Base-by-base conservation (phyloP, 305 asterid genomes). In the Stenogyne calaminthoides region DNA sequence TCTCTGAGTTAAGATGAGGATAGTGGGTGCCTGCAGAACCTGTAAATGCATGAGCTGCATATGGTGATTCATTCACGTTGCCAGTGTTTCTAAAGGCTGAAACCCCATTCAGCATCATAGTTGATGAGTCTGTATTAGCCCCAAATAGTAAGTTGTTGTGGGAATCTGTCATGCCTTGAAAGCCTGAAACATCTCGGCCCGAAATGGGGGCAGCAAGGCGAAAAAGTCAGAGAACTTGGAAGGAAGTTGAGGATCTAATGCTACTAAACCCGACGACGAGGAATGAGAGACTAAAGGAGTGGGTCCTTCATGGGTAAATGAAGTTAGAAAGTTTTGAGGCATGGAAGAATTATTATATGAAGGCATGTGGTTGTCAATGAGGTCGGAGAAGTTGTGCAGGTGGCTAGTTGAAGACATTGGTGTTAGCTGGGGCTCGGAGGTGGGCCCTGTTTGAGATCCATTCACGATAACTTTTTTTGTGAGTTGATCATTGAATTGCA, bases 191-290 rank as follows among this genome's bases (percentile, higher is more conserved):
- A 58, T 90, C 96, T 70, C 92, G 76, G 19, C 88, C 81, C 7
- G 89, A 77, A 88, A 87, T 1, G 89, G 92, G 4, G 88, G 88
- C 75, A 91, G 57, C 67, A 88, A 69, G 55, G 89, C 74, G 55
- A 88, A 77, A 66, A 84, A 85, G 69, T 90, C 91, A 15, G 97
- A 77, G 36, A 79, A 83, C 80, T 88, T 89, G n/a, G 91, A 75
- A 57, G 91, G 80, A 74, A 85, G 71, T 61, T 88, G 95, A 76
- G 93, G 87, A 67, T 86, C 97, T 20, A 88, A 63, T 11, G 95
- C 92, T 37, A 84, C 82, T n/a, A n/a, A n/a, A 70, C 93, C 81
- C 80, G 93, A 84, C 2, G 88, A 82, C 6, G 88, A 80, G 52
- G 93, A 83, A 73, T 82, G 83, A 73, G 93, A 83, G 67, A 66